Conservation (phyloP, 1,139 yeast species). For the Debaryomycetaceae sp. region DNA sequence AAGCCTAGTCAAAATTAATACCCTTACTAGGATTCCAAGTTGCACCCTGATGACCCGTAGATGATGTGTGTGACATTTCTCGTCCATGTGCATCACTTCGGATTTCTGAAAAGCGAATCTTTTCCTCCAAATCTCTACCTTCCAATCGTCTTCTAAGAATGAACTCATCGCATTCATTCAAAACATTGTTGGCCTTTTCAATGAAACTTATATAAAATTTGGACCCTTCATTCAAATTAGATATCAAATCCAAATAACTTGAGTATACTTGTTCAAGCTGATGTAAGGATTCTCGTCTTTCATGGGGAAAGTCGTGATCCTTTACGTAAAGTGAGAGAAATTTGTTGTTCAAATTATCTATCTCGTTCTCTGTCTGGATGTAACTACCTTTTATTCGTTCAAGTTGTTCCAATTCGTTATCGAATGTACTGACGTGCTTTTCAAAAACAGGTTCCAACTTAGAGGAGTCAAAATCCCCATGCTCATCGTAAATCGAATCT, state of each 20-base stretch:
- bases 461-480: conserved; percentile 20
- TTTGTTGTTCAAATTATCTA: conserved; percentile 36
- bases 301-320: conserved; percentile 22
- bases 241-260: conserved; percentile 52
- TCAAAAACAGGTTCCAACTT: conserved; percentile 31
- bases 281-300: conserved; percentile 51
- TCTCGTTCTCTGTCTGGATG: conserved; percentile 35
- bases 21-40: conserved; percentile 33
- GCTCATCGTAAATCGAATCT: conserved; percentile 10
- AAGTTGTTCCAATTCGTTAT: conserved; percentile 37
- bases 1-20: conserved; percentile 23
- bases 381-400: conserved; percentile 40
- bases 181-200: conserved; percentile 44
- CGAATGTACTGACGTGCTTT: conserved; percentile 39
- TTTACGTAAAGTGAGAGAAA: conserved; percentile 24
- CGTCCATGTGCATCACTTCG: too few relatives aligned
- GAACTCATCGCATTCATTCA: conserved; percentile 51
- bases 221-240: conserved; percentile 66
- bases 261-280: conserved; percentile 51
- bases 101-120: neutral
- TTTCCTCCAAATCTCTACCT: conserved; percentile 47
- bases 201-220: conserved; percentile 67
- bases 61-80: too few relatives aligned
- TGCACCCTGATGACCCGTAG: conserved; percentile 6
- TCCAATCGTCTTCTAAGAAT: conserved; percentile 52